These are phyloP conservation scores for Uncinocarpus reesii DNA, from an alignment of 2,329 filamentous ascomycete species.

Conservation along the genomic window DNA sequence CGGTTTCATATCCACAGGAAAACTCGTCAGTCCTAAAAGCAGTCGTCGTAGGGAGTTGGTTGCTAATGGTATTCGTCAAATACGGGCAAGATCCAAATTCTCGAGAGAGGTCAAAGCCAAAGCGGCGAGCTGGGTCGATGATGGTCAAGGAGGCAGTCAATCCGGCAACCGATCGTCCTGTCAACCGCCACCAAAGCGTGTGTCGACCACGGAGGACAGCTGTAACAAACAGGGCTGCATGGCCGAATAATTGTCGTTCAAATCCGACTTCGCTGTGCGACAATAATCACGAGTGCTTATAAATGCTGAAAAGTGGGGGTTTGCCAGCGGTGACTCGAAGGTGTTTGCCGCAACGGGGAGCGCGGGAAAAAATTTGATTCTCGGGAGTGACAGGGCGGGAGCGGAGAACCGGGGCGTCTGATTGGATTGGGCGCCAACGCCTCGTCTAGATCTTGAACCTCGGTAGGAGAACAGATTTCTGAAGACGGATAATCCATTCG, in stretches of 20 bases:
- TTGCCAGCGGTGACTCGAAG: not conserved
- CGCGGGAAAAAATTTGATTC: not conserved
- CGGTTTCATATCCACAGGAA: not conserved
- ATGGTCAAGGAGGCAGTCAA: no score
- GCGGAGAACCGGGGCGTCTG: not conserved
- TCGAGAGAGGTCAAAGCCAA: no score
- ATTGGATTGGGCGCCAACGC: no score
- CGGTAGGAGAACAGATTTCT: no score
- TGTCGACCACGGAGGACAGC: not conserved
- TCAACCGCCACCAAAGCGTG: not conserved
- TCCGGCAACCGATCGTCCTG: not conserved
- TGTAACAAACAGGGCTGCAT: not conserved
- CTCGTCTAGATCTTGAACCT: no score
- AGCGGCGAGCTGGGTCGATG: no score
- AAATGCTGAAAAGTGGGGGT: not conserved
- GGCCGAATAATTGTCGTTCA: not conserved
- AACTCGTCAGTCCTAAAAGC: not conserved
- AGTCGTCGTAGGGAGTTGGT: not conserved
- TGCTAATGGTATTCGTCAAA: no score
- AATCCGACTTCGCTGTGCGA: not conserved
- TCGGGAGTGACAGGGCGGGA: conserved; percentile 7
- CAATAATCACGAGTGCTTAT: not conserved
- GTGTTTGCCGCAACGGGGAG: not conserved
- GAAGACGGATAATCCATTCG: no score
- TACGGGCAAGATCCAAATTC: no score